phyloP scores from a whole-genome alignment of 73 alveolate genomes.

The Paramecium caudatum region DNA sequence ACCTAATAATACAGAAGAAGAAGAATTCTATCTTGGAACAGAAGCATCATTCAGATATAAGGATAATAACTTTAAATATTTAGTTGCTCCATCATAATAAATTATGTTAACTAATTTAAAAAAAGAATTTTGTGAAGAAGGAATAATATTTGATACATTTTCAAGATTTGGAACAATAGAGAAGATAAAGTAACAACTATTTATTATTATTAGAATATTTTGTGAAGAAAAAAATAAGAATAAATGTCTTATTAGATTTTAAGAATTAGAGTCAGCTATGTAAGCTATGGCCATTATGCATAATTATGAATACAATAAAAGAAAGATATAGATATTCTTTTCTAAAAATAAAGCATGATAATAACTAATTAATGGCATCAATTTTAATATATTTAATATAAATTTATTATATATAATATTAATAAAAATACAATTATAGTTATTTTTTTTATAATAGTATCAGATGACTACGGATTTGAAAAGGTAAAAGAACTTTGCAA shows the following conservation, averaged over 20 bases:
- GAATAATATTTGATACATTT: slow-evolving; percentile 1
- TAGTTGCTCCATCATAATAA: slow-evolving; percentile 45
- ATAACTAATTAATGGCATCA: no score
- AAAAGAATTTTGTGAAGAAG: slow-evolving; percentile 63
- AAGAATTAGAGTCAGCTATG: slow-evolving; percentile 60
- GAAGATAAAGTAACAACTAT: not conserved
- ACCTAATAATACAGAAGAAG: slow-evolving; percentile 63
- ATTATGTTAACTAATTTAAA: slow-evolving; percentile 57
- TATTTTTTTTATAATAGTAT: no score
- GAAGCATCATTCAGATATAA: slow-evolving; percentile 39
- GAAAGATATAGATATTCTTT: slow-evolving; percentile 43
- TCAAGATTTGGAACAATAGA: slow-evolving; percentile 39
- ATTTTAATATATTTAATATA: no score
- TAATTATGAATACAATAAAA: slow-evolving; percentile 37
- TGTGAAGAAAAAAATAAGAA: slow-evolving; percentile 64
- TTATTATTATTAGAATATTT: not conserved
- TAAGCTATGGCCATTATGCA: slow-evolving; percentile 54
- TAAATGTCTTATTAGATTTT: slow-evolving; percentile 27
- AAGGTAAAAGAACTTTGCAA: slow-evolving; percentile 17
- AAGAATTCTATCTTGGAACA: slow-evolving; percentile 27
- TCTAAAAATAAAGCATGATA: slow-evolving; percentile 41
- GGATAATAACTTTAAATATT: slow-evolving; percentile 37
- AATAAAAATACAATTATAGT: no score
- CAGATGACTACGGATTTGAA: slow-evolving; percentile 13
- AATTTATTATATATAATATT: no score